A percentile compares a stretch with the other conserved stretches of the same genome.
Evolutionary conservation across 192 early-diverging fungal genomes (phyloP).

Genomic region (Mortierella claussenii): DNA sequence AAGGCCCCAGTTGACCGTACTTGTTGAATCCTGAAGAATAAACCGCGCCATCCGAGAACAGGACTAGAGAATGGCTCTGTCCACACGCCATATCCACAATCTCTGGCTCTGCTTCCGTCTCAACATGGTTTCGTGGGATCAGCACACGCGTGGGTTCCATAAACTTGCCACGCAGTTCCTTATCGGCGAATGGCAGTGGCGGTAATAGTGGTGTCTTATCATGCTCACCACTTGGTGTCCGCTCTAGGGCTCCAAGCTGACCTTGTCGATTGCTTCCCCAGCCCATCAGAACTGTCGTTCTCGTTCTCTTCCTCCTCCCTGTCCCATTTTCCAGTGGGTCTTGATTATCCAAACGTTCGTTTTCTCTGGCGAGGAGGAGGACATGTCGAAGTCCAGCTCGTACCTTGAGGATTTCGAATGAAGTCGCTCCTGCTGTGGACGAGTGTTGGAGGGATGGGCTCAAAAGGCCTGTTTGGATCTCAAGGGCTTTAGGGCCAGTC

Average conservation of each 20-base stretch:
- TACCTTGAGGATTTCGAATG: constrained; percentile 54
- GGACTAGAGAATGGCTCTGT: constrained; percentile 67
- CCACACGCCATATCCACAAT: constrained; percentile 71
- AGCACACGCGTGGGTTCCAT: constrained; percentile 44
- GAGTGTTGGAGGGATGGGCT: no score
- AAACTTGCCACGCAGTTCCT: constrained; percentile 29
- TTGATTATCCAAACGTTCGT: constrained; percentile 5
- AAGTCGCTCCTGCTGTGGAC: not conserved
- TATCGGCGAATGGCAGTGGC: constrained; percentile 10
- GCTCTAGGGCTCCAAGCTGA: constrained; percentile 58
- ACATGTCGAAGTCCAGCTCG: constrained; percentile 75
- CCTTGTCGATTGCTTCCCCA: constrained; percentile 71
- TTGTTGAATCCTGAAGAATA: constrained; percentile 71
- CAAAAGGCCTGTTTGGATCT: constrained; percentile 11
- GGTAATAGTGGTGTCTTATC: not conserved
- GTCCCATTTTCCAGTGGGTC: not conserved
- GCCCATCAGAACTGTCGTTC: constrained; percentile 26
- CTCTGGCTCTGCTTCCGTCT: not conserved
- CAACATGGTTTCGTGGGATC: not conserved
- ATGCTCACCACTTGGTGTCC: not conserved
- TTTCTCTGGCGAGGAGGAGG: constrained; percentile 59
- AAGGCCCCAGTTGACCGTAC: constrained; percentile 70
- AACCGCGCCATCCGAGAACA: constrained; percentile 58
- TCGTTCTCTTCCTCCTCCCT: not conserved
- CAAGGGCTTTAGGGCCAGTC: constrained; percentile 24